Evolutionary conservation across 1,284 basidiomycete genomes (phyloP), one percentile per base, ranked within the genome.

Genomic region (Sporisorium reilianum): DNA sequence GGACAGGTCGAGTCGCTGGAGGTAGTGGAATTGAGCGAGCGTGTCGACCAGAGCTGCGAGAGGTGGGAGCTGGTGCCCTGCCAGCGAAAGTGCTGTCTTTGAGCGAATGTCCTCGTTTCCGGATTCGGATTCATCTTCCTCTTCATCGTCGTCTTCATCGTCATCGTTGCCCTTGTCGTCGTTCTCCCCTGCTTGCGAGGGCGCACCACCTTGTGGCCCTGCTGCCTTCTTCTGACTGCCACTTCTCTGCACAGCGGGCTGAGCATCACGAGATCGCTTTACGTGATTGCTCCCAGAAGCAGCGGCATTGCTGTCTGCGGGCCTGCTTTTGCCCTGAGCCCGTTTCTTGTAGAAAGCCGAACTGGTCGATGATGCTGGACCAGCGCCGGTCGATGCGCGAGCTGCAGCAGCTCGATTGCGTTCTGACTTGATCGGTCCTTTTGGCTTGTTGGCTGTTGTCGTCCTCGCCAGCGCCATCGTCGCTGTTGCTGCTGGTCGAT

Each of bases 1-100:
- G 14, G 75, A 77, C 5, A 84, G 50, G 26, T 84, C 81, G 46
- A 84, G 76, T 5, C 75, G 66, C 34, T 69, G 75, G 30, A 84
- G 64, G 36, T 73, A 54, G 10, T 28, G 55, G 52, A 84, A 84
- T 36, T 77, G 74, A 1, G 77, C 67, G 7, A 84, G 64, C 0
- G 81, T 81, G n/a, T 70, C 59, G 23, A 72, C 67, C 14, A 81
- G 64, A 0, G 71, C 64, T 2, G 61, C 41, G 3, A 68, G 53
- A 1, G 79, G 69, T 9, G 81, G 81, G 2, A 83, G 64, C 9
- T 68, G 66, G 48, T 81, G 77, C 1, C 61, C 72, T 5, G 81
- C 54, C 0, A 83, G 55, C 7, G 72, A 73, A 11, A 83, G 71
- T 0, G 61, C 45, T 1, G 79, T 79, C 56, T 73, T 66, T 6